A percentile compares a stretch with the other conserved stretches of the same genome.
Evolutionary conservation across 108 stramenopile species (phyloP).

Genomic region (Cyclotella sp.): DNA sequence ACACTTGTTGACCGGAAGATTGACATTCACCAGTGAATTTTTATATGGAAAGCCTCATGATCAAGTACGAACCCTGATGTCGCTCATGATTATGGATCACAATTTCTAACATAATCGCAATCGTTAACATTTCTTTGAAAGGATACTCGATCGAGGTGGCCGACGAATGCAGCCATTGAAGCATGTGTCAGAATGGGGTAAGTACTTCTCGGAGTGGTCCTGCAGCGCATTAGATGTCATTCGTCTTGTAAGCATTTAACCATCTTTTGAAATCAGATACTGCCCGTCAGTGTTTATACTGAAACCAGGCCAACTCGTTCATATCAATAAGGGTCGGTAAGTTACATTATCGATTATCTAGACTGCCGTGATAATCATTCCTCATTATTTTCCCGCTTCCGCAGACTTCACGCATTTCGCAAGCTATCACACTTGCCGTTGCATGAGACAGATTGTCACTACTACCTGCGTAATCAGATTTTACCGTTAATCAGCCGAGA

Average conservation of each 20-base stretch:
- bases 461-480: slow-evolving; percentile 44
- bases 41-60: slow-evolving; percentile 78
- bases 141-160: slow-evolving; percentile 66
- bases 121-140: slow-evolving; percentile 12
- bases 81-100: neutral
- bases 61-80: slow-evolving; percentile 38
- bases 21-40: slow-evolving; percentile 46
- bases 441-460: slow-evolving; percentile 70
- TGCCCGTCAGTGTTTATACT: slow-evolving; percentile 87
- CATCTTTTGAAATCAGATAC: slow-evolving; percentile 56
- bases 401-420: slow-evolving; percentile 83
- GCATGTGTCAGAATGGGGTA: slow-evolving; percentile 76
- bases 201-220: slow-evolving; percentile 15
- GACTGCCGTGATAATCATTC: neutral
- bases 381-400: neutral
- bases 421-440: slow-evolving; percentile 65
- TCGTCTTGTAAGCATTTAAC: neutral
- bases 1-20: slow-evolving; percentile 43
- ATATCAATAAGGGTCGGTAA: slow-evolving; percentile 87
- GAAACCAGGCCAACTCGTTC: slow-evolving; percentile 85
- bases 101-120: neutral
- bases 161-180: slow-evolving; percentile 60
- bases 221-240: neutral
- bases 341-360: neutral
- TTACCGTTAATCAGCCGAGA: slow-evolving; percentile 21